phyloP scores from a whole-genome alignment of 140 eudicot species.

The Oenanthe javanica region DNA sequence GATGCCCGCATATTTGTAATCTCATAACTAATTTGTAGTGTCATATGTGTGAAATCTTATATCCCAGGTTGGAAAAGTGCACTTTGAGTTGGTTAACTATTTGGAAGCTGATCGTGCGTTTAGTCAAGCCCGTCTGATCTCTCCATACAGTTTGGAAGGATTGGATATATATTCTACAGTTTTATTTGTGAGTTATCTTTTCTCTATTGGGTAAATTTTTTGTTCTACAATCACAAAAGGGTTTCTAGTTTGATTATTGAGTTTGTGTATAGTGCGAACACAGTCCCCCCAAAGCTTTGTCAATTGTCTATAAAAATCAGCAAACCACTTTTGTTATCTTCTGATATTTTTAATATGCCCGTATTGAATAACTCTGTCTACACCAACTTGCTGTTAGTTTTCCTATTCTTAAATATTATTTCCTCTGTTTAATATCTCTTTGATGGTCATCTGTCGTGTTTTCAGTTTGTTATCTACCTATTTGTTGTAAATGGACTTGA shows the following conservation, averaged over 20 bases:
- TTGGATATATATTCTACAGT: constrained; percentile 94
- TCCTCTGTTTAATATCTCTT: background rate
- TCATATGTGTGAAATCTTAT: background rate
- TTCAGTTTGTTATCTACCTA: background rate
- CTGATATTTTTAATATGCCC: background rate
- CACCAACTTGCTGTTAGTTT: background rate
- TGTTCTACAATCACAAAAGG: background rate
- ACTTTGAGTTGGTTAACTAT: constrained; percentile 93
- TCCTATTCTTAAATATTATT: background rate
- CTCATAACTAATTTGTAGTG: background rate
- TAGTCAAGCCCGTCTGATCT: constrained; percentile 67
- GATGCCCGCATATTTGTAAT: background rate
- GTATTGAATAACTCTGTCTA: background rate
- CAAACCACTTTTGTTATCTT: background rate
- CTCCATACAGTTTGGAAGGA: constrained; percentile 91
- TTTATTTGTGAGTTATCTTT: constrained; percentile 56
- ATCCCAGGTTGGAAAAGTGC: constrained; percentile 81
- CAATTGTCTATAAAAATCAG: background rate
- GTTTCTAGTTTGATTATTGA: background rate
- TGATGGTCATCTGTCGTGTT: background rate
- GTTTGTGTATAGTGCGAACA: background rate
- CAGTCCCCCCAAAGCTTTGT: background rate
- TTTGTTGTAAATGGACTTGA: background rate
- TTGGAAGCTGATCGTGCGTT: constrained; percentile 92
- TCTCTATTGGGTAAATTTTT: background rate